These are phyloP conservation scores for Calonectria montana DNA, from an alignment of 2,329 filamentous ascomycete species.

Conservation along the genomic window DNA sequence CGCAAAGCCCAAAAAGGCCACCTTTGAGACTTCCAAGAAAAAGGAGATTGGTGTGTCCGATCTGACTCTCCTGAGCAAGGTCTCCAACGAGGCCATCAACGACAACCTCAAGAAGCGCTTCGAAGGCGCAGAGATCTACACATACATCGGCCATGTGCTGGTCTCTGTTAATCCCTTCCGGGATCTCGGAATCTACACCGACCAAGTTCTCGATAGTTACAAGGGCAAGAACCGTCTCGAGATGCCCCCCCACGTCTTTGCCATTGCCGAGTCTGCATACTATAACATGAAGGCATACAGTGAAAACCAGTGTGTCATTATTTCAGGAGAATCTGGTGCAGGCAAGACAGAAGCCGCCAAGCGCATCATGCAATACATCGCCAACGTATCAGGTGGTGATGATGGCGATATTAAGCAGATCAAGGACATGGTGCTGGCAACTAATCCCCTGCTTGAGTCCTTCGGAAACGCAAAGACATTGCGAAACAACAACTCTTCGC, in stretches of 20 bases:
- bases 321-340: conserved; percentile 96
- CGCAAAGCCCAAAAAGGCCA: conserved; percentile 90
- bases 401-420: conserved; percentile 93
- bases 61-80: conserved; percentile 96
- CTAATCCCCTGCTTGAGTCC: conserved; percentile 95
- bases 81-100: conserved; percentile 99
- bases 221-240: conserved; percentile 97
- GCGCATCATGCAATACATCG: conserved; percentile 99
- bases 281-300: conserved; percentile 99
- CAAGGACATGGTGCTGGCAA: conserved; percentile 99
- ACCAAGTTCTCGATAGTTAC: conserved; percentile 92
- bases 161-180: conserved; percentile 99
- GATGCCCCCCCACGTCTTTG: conserved; percentile 95
- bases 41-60: conserved; percentile 99
- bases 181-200: conserved; percentile 98
- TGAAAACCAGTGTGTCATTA: conserved; percentile 99
- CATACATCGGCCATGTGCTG: conserved; percentile 99
- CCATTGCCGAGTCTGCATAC: conserved; percentile 94
- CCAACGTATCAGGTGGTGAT: conserved; percentile 89
- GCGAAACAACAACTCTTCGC: conserved; percentile 98
- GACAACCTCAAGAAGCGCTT: conserved; percentile 99
- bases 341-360: conserved; percentile 99
- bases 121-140: conserved; percentile 98
- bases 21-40: conserved; percentile 97
- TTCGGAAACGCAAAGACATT: conserved; percentile 99